These are phyloP conservation scores for Astrothelium subdiscretum DNA, from an alignment of 495 filamentous ascomycete genomes.

Conservation along the genomic window DNA sequence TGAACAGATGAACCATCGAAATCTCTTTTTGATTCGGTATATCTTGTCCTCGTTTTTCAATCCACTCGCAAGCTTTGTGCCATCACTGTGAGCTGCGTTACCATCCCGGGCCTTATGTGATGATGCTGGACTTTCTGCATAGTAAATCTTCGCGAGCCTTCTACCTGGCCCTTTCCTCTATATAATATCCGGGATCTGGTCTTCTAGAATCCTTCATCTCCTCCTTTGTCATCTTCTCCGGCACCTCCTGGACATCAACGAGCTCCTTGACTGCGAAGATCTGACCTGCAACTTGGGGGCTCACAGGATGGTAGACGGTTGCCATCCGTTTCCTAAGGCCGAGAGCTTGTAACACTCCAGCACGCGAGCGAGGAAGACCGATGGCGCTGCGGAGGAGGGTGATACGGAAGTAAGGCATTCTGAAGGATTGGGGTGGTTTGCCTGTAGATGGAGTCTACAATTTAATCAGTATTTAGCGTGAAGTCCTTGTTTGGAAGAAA, in stretches of 20 bases:
- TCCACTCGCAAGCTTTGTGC: too few relatives aligned
- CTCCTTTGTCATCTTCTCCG: conserved; percentile 50
- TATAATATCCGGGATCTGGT: conserved; percentile 74
- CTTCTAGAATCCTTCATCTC: conserved; percentile 64
- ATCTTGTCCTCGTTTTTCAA: too few relatives aligned
- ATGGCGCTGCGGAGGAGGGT: conserved; percentile 89
- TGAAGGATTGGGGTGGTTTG: conserved; percentile 9
- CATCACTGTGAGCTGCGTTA: too few relatives aligned
- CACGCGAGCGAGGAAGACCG: conserved; percentile 72
- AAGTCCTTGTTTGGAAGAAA: not conserved
- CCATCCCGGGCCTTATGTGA: not conserved
- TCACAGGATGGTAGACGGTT: conserved; percentile 87
- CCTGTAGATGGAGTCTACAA: not conserved
- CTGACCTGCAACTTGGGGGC: conserved; percentile 74
- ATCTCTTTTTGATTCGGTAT: too few relatives aligned
- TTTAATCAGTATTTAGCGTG: not conserved
- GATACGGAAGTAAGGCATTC: conserved; percentile 89
- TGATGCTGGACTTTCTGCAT: not conserved
- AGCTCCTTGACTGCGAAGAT: conserved; percentile 98
- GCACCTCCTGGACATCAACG: conserved; percentile 76
- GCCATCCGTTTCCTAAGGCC: conserved; percentile 78
- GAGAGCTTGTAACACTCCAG: conserved; percentile 76
- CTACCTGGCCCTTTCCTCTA: conserved; percentile 46
- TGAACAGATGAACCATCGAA: too few relatives aligned
- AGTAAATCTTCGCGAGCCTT: not conserved